A percentile compares a stretch with the other conserved stretches of the same genome.
These are phyloP conservation scores for Arthrobotrys entomopaga DNA, from an alignment of 2,329 filamentous ascomycete species.

Conservation along the genomic window DNA sequence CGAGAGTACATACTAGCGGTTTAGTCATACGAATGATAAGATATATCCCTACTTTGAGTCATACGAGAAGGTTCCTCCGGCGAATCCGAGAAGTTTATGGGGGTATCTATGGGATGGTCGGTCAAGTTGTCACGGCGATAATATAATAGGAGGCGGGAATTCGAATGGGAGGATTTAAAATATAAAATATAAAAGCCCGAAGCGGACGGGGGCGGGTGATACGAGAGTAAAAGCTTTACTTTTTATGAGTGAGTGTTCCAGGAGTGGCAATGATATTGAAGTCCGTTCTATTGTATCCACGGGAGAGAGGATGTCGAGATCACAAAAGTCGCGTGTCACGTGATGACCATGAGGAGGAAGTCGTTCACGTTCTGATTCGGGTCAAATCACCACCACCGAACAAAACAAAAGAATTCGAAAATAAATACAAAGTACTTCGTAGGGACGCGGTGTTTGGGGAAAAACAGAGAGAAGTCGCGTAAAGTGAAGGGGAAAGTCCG, in stretches of 20 bases:
- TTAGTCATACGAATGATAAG: no score
- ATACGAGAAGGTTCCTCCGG: no score
- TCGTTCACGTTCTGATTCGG: background rate
- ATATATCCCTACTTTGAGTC: no score
- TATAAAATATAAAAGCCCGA: background rate
- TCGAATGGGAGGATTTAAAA: background rate
- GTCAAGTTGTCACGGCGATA: background rate
- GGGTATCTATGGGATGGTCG: no score
- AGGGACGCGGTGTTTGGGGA: no score
- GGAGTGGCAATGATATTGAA: background rate
- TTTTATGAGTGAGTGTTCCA: background rate
- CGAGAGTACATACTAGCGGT: no score
- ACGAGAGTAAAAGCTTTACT: no score
- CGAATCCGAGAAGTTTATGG: no score
- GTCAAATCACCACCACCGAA: background rate
- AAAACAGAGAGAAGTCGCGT: no score
- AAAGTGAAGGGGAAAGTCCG: background rate
- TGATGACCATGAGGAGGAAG: background rate
- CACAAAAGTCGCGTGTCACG: conserved; percentile 10
- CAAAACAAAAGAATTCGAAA: no score
- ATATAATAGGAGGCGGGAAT: background rate
- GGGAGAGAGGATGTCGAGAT: background rate
- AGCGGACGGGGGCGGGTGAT: background rate
- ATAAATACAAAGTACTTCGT: no score
- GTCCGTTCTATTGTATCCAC: background rate